Conservation (phyloP, 495 filamentous ascomycete species). For the Penicillium roqueforti region DNA sequence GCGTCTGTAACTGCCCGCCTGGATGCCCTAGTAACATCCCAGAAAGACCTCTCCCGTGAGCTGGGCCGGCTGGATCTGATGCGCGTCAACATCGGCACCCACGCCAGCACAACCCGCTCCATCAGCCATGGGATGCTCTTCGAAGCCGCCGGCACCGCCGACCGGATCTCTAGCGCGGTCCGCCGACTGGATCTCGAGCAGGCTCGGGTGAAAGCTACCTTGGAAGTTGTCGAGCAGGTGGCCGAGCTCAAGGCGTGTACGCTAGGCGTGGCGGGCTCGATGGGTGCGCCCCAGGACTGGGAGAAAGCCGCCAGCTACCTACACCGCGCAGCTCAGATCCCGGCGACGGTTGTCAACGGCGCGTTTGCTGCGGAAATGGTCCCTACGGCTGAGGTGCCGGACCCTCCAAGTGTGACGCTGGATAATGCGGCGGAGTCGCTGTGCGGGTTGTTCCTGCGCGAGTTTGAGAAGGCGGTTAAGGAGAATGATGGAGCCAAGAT, state of each 20-base stretch:
- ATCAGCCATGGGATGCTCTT: slow-evolving; percentile 88
- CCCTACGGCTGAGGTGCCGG: slow-evolving; percentile 90
- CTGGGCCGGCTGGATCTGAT: slow-evolving; percentile 84
- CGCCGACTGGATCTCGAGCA: slow-evolving; percentile 86
- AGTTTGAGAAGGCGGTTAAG: slow-evolving; percentile 88
- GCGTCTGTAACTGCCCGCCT: slow-evolving; percentile 67
- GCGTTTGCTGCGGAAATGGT: slow-evolving; percentile 92
- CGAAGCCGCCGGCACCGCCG: slow-evolving; percentile 77
- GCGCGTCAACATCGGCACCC: slow-evolving; percentile 81
- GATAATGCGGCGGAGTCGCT: slow-evolving; percentile 81
- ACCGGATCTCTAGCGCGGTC: slow-evolving; percentile 78
- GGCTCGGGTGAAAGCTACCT: slow-evolving; percentile 78
- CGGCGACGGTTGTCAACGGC: slow-evolving; percentile 70
- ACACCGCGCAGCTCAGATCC: slow-evolving; percentile 74
- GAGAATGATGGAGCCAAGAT: slow-evolving; percentile 82
- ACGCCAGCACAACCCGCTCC: slow-evolving; percentile 75
- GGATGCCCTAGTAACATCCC: slow-evolving; percentile 68
- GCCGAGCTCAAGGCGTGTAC: slow-evolving; percentile 94
- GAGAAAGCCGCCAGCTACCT: slow-evolving; percentile 91
- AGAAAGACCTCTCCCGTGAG: slow-evolving; percentile 78
- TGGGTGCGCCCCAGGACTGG: slow-evolving; percentile 98
- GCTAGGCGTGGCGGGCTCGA: slow-evolving; percentile 88
- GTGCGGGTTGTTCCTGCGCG: slow-evolving; percentile 82
- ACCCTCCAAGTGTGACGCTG: slow-evolving; percentile 82
- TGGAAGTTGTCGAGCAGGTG: slow-evolving; percentile 92